These are phyloP conservation scores for Penicillium oxalicum DNA, from an alignment of 2,329 filamentous ascomycete genomes.

Conservation along the genomic window DNA sequence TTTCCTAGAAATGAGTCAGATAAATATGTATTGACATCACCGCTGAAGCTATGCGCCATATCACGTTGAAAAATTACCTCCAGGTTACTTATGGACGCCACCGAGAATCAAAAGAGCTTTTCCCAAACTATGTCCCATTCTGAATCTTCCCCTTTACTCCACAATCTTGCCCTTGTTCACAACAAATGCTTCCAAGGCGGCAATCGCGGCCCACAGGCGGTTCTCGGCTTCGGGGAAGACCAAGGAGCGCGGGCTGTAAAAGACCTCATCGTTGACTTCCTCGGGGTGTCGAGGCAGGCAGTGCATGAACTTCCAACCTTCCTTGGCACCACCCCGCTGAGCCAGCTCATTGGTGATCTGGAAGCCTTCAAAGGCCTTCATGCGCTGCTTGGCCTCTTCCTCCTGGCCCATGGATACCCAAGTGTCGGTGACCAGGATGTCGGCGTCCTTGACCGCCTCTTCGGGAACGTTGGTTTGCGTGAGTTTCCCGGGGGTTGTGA, in stretches of 20 bases:
- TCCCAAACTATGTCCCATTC: neutral
- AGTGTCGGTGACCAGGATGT: constrained; percentile 91
- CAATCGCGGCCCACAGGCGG: constrained; percentile 83
- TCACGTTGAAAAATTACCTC: no score
- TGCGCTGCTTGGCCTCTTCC: constrained; percentile 66
- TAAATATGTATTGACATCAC: no score
- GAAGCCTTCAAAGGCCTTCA: constrained; percentile 81
- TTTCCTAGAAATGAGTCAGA: no score
- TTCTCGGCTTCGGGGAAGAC: constrained; percentile 96
- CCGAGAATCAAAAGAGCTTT: no score
- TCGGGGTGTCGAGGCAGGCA: constrained; percentile 87
- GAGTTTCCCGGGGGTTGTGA: constrained; percentile 59
- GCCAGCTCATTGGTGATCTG: constrained; percentile 86
- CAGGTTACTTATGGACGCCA: no score
- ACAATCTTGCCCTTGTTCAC: constrained; percentile 83
- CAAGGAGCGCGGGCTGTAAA: constrained; percentile 76
- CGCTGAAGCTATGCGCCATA: no score
- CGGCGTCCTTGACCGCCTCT: constrained; percentile 75
- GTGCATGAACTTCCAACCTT: constrained; percentile 97
- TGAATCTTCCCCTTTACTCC: constrained; percentile 13
- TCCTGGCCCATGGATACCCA: constrained; percentile 99
- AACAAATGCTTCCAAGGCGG: constrained; percentile 80
- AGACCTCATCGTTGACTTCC: constrained; percentile 91
- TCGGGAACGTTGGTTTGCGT: constrained; percentile 73
- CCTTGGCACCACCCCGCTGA: constrained; percentile 75